Percentiles rank a stretch among this genome's conserved stretches.
Evolutionary conservation across 2,329 filamentous ascomycete species (phyloP).

Genomic region (Paracoccidioides brasiliensis): DNA sequence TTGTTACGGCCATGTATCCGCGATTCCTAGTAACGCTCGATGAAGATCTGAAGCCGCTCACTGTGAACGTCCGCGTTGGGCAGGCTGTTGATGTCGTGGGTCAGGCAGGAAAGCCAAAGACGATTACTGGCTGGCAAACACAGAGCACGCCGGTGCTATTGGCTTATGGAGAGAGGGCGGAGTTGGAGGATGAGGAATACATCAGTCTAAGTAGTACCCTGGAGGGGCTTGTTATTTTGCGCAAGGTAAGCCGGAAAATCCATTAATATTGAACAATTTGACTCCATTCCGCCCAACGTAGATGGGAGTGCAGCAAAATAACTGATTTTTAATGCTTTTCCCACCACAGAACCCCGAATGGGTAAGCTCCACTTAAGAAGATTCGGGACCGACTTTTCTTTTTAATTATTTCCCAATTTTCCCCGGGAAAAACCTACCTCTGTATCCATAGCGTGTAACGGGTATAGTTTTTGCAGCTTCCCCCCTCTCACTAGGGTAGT

Average conservation of each 20-base stretch:
- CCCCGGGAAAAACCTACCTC: not conserved
- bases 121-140: conserved; percentile 98
- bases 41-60: conserved; percentile 83
- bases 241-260: conserved; percentile 57
- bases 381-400: not conserved
- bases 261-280: not conserved
- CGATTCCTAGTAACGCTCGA: conserved; percentile 93
- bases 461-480: not conserved
- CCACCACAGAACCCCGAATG: conserved; percentile 33
- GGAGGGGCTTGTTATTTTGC: conserved; percentile 88
- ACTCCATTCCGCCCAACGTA: not conserved
- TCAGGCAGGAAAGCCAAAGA: conserved; percentile 93
- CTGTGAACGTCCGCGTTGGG: conserved; percentile 91
- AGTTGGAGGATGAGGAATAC: conserved; percentile 96
- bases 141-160: conserved; percentile 96
- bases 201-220: conserved; percentile 80
- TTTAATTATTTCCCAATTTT: not conserved
- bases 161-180: conserved; percentile 87
- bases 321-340: conserved; percentile 15
- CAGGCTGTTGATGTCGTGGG: conserved; percentile 97
- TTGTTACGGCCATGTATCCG: conserved; percentile 93
- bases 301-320: not conserved
- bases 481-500: not conserved
- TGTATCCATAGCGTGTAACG: conserved; percentile 1
- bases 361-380: conserved; percentile 21